Conservation (phyloP, 805 yeast genomes). For the Wickerhamiella dianesei region DNA sequence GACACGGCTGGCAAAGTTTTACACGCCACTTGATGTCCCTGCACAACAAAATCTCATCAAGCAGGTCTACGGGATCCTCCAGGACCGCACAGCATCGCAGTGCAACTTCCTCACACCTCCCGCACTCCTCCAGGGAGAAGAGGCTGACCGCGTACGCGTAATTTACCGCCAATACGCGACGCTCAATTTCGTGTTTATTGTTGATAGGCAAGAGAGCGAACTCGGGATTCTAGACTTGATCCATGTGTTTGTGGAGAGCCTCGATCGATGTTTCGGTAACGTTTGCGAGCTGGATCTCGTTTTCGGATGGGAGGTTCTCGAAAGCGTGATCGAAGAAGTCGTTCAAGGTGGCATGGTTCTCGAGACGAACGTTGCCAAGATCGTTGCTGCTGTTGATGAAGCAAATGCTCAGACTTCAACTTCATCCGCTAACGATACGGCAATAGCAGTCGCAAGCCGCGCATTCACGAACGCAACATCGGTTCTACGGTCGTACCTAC, state of each 20-base stretch:
- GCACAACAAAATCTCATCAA: conserved; percentile 68
- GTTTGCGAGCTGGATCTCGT: conserved; percentile 93
- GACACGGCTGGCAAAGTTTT: conserved; percentile 81
- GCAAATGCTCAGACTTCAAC: conserved; percentile 20
- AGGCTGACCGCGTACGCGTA: conserved; percentile 57
- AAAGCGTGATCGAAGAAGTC: conserved; percentile 72
- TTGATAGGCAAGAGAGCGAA: conserved; percentile 91
- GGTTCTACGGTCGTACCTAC: conserved; percentile 15
- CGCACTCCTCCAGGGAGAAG: conserved; percentile 45
- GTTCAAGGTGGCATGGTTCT: conserved; percentile 98
- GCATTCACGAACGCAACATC: conserved; percentile 18
- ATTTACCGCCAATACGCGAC: conserved; percentile 93
- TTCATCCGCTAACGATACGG: conserved; percentile 8
- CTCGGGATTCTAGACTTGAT: conserved; percentile 85
- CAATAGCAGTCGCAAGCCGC: conserved; percentile 13
- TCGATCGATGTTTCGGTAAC: conserved; percentile 83
- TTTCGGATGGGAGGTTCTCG: conserved; percentile 96
- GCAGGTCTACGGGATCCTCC: conserved; percentile 69
- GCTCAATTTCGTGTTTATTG: conserved; percentile 86
- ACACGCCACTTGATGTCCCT: conserved; percentile 75
- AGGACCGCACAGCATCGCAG: conserved; percentile 56
- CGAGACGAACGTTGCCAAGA: conserved; percentile 70
- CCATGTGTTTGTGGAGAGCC: conserved; percentile 91
- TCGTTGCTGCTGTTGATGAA: conserved; percentile 46
- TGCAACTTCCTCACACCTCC: conserved; percentile 89